A percentile compares a stretch with the other conserved stretches of the same genome.
These are phyloP conservation scores for Sarocladiaceae sp. DNA, from an alignment of 2,329 filamentous ascomycete species.

Conservation along the genomic window DNA sequence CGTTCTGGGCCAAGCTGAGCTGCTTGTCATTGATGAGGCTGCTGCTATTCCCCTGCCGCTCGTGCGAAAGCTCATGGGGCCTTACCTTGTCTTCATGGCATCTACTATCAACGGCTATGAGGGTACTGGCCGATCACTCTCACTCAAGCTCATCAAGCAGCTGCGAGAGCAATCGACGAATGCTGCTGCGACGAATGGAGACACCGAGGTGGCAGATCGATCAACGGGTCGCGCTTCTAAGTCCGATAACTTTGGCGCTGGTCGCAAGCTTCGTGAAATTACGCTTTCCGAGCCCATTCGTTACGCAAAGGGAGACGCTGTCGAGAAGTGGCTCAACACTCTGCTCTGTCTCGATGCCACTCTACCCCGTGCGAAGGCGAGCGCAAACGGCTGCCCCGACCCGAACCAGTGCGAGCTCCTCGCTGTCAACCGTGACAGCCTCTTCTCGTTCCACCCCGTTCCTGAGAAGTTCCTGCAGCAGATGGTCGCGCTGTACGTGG, in stretches of 20 bases:
- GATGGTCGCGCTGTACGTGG: conserved; percentile 96
- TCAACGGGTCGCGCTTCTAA: conserved; percentile 69
- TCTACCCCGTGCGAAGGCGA: conserved; percentile 68
- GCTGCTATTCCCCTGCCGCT: conserved; percentile 91
- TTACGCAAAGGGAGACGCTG: conserved; percentile 82
- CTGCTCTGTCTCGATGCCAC: conserved; percentile 92
- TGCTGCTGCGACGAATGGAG: conserved; percentile 43
- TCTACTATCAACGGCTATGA: conserved; percentile 99
- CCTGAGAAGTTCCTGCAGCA: conserved; percentile 96
- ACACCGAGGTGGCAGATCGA: conserved; percentile 67
- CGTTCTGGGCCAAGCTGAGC: conserved; percentile 87
- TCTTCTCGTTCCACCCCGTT: conserved; percentile 96
- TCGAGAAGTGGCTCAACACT: conserved; percentile 95
- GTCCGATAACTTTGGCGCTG: conserved; percentile 42
- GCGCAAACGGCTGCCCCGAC: conserved; percentile 75
- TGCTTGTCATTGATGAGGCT: conserved; percentile 95
- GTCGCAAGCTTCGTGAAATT: conserved; percentile 81
- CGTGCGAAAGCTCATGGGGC: conserved; percentile 89
- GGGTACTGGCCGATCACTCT: conserved; percentile 89
- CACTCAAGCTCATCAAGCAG: conserved; percentile 94
- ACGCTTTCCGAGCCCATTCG: conserved; percentile 90
- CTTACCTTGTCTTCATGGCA: conserved; percentile 97
- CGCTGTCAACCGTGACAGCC: conserved; percentile 90
- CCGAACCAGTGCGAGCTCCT: conserved; percentile 87
- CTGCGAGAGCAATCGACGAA: conserved; percentile 79